Evolutionary conservation across 306 rosid genomes (phyloP), one percentile per base, ranked within the genome.

Genomic region (Citrullus amarus): DNA sequence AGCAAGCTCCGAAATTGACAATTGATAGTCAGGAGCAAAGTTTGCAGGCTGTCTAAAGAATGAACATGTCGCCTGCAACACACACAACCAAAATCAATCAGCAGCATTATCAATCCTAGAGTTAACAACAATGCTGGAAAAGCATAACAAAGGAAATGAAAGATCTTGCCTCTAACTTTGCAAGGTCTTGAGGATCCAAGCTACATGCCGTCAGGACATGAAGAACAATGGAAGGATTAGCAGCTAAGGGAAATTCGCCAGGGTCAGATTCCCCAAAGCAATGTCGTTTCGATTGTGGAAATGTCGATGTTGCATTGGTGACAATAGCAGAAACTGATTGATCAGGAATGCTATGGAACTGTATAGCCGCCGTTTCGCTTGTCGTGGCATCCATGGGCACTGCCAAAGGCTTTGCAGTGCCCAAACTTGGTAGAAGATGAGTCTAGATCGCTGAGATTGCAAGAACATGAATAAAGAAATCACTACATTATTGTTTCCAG

Each of bases 361-460:
- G 95, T 61, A 95, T 82, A 34, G 93, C 80, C 55, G 95, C 92
- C 87, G 93, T 91, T 85, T 96, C 93, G 79, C 97, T 88, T 3
- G 97, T 87, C 65, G 98, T 88, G 83, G 96, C 97, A 58, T 95
- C 98, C 97, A 95, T 94, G 92, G 96, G 97, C 97, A 92, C 96
- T 92, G 97, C 96, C 54, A 50, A 73, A 50, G 5, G 36, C 39
- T 81, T 85, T 44, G 92, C 98, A 94, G 98, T 89, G 92, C 91
- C 94, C 93, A 82, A 89, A 79, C 84, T 84, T 86, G 81, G 86
- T 86, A 78, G 85, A 78, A 66, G 84, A 80, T 79, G 81, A 81
- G 82, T 79, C 88, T 87, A 88, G 83, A 76, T 82, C 80, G 84
- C 92, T 86, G 92, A 81, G 84, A 85, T 89, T 89, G 80, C 81